Evolutionary conservation across 192 early-diverging fungal species (phyloP).

Genomic region (Coemansia aciculifera): DNA sequence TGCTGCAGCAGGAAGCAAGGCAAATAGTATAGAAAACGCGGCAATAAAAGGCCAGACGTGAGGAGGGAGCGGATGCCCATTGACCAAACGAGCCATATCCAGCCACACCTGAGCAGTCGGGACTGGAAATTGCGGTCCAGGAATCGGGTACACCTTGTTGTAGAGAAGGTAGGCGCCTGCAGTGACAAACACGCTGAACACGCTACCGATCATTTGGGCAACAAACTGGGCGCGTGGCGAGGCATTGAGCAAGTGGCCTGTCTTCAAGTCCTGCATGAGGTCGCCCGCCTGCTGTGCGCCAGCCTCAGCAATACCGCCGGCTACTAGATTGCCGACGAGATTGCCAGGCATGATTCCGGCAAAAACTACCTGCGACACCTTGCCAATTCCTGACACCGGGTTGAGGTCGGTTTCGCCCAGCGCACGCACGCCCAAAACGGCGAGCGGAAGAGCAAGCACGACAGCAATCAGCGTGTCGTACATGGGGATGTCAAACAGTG

Average conservation of each 20-base stretch:
- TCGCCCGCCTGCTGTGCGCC: slow-evolving; percentile 73
- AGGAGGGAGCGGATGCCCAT: slow-evolving; percentile 69
- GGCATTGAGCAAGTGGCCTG: slow-evolving; percentile 79
- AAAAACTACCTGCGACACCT: slow-evolving; percentile 83
- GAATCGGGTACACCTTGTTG: slow-evolving; percentile 68
- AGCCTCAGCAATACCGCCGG: slow-evolving; percentile 77
- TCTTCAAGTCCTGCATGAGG: slow-evolving; percentile 82
- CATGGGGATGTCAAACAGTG: slow-evolving; percentile 70
- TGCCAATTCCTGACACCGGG: slow-evolving; percentile 80
- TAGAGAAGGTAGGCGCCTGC: slow-evolving; percentile 72
- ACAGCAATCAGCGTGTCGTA: slow-evolving; percentile 70
- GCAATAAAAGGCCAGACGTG: slow-evolving; percentile 63
- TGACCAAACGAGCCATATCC: slow-evolving; percentile 74
- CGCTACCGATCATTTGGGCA: slow-evolving; percentile 78
- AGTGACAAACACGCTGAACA: slow-evolving; percentile 69
- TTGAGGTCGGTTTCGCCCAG: slow-evolving; percentile 83
- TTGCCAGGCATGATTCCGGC: slow-evolving; percentile 71
- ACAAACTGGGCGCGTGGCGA: slow-evolving; percentile 83
- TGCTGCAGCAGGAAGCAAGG: slow-evolving; percentile 28
- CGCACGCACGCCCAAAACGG: slow-evolving; percentile 79
- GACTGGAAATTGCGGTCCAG: slow-evolving; percentile 66
- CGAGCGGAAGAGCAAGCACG: slow-evolving; percentile 69
- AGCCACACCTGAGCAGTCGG: slow-evolving; percentile 79
- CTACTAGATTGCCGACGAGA: slow-evolving; percentile 73
- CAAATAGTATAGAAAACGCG: slow-evolving; percentile 60